phyloP scores from a whole-genome alignment of 345 rosid genomes.

The Citropsis articulata region DNA sequence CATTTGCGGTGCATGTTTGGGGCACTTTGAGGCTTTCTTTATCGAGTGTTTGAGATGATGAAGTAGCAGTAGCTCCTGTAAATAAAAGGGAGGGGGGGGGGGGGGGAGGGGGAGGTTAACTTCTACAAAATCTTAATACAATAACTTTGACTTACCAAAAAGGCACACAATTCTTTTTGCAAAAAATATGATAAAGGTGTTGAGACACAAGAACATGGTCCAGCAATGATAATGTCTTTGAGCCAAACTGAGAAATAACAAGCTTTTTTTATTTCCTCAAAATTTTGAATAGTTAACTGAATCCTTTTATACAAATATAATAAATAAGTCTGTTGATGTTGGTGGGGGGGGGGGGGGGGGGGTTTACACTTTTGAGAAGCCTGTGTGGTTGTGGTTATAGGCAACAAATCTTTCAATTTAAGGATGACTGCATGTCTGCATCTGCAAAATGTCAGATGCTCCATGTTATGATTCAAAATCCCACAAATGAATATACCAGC shows the following conservation, averaged over 20 bases:
- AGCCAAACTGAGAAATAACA: not conserved
- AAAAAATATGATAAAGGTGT: not conserved
- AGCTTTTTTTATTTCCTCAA: rapidly evolving
- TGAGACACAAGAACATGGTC: not conserved
- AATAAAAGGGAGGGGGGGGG: not conserved
- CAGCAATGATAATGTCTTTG: not conserved
- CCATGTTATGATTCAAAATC: not conserved
- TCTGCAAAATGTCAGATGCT: not conserved
- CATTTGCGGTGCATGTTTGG: conserved; percentile 21
- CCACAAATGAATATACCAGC: too few relatives aligned
- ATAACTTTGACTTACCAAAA: not conserved
- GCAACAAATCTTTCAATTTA: not conserved
- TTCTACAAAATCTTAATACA: not conserved
- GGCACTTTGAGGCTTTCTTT: conserved; percentile 9
- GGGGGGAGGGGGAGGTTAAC: too few relatives aligned
- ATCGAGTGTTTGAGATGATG: not conserved
- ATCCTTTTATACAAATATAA: too few relatives aligned
- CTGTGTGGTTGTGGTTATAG: not conserved
- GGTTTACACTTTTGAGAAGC: too few relatives aligned
- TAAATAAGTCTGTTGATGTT: too few relatives aligned
- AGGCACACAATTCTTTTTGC: conserved; percentile 4
- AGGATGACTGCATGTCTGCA: not conserved
- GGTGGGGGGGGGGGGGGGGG: too few relatives aligned
- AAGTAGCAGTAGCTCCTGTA: not conserved
- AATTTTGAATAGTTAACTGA: too few relatives aligned